Conservation (phyloP, 495 filamentous ascomycete species). For the Emericellopsis terricola region DNA sequence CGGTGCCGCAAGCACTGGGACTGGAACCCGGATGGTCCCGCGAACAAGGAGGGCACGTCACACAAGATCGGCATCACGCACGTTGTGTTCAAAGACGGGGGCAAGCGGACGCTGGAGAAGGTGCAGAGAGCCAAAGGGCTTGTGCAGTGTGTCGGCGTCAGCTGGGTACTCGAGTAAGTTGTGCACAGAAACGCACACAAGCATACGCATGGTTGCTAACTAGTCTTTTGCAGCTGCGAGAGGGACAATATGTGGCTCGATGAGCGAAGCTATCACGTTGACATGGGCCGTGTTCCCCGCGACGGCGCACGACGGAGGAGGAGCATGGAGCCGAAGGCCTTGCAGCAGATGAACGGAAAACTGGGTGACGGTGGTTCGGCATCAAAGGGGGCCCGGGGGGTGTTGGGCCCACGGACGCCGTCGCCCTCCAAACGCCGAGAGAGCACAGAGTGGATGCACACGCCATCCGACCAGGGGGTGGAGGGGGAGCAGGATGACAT, state of each 20-base stretch:
- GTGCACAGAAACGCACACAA: background rate
- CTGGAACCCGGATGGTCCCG: constrained; percentile 45
- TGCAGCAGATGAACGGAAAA: constrained; percentile 55
- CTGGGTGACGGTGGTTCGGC: constrained; percentile 20
- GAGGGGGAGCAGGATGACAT: constrained; percentile 19
- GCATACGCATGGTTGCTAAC: constrained; percentile 9
- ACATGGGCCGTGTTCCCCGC: constrained; percentile 53
- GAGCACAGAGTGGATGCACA: constrained; percentile 31
- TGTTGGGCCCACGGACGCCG: constrained; percentile 20
- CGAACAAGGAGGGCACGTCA: constrained; percentile 14
- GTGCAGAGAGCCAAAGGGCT: constrained; percentile 55
- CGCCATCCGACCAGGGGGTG: constrained; percentile 12
- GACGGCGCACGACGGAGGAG: constrained; percentile 66
- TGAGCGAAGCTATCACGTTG: constrained; percentile 50
- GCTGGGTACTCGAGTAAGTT: constrained; percentile 75
- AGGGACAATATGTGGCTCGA: constrained; percentile 60
- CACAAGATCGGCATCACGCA: constrained; percentile 75
- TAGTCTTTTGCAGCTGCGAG: constrained; percentile 45
- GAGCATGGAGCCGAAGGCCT: constrained; percentile 75
- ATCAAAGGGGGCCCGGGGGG: constrained; percentile 18
- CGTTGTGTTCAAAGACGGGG: constrained; percentile 89
- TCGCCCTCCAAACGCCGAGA: constrained; percentile 22
- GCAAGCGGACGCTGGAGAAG: constrained; percentile 72
- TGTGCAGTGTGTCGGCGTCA: constrained; percentile 70
- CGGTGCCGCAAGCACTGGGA: constrained; percentile 68